Conservation (phyloP, 192 early-diverging fungal genomes). For the Geranomyces michiganensis region DNA sequence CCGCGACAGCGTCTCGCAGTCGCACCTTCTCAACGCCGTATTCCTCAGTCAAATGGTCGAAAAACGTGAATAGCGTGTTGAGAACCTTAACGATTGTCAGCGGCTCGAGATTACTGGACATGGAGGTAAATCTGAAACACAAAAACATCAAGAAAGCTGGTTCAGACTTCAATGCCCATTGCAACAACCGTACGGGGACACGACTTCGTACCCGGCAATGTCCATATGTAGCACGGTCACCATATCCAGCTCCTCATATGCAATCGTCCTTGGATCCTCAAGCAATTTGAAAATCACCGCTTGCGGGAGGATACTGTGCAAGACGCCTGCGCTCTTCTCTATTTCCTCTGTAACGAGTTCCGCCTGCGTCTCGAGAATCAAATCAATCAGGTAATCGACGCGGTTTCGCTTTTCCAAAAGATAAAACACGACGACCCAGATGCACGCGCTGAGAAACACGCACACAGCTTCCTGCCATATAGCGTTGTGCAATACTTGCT, state of each 20-base stretch:
- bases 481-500: slow-evolving; percentile 12
- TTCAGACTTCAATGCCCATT: too few species aligned
- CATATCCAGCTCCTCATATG: slow-evolving; percentile 48
- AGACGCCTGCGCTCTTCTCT: slow-evolving; percentile 40
- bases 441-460: slow-evolving; percentile 8
- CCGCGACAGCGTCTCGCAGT: too few species aligned
- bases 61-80: slow-evolving; percentile 54
- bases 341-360: slow-evolving; percentile 51
- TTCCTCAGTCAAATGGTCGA: slow-evolving; percentile 50
- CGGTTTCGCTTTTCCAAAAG: slow-evolving; percentile 20
- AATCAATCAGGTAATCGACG: slow-evolving; percentile 37
- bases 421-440: slow-evolving; percentile 26
- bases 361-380: slow-evolving; percentile 48
- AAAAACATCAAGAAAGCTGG: neutral
- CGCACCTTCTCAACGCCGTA: slow-evolving; percentile 50
- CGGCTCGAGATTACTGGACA: slow-evolving; percentile 53
- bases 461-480: slow-evolving; percentile 26
- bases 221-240: slow-evolving; percentile 56
- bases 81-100: slow-evolving; percentile 53
- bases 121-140: slow-evolving; percentile 47
- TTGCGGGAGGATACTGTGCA: slow-evolving; percentile 53
- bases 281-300: slow-evolving; percentile 46
- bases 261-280: slow-evolving; percentile 43
- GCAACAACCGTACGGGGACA: neutral
- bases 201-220: slow-evolving; percentile 46